Conservation (phyloP, 2,329 filamentous ascomycete species). For the Claviceps citrina region DNA sequence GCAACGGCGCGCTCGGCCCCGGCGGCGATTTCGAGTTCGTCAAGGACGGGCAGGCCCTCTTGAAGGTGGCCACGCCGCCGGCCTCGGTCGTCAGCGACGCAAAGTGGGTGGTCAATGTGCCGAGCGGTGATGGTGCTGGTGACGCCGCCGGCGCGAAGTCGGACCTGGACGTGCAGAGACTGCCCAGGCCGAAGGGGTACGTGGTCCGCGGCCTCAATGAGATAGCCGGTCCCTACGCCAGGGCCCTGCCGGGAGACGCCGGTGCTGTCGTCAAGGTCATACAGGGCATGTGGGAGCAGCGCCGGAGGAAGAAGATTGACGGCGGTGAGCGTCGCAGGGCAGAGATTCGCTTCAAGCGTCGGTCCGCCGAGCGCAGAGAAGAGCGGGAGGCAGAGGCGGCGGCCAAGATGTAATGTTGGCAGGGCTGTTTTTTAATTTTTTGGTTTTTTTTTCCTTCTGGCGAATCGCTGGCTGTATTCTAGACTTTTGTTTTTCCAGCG, state of each 20-base stretch:
- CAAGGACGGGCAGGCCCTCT: constrained; percentile 34
- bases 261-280: constrained; percentile 54
- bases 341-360: constrained; percentile 75
- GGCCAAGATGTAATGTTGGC: constrained; percentile 15
- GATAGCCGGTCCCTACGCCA: constrained; percentile 61
- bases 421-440: not conserved
- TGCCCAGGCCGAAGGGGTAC: constrained; percentile 30
- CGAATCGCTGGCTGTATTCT: not conserved
- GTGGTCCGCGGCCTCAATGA: constrained; percentile 50
- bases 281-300: constrained; percentile 89
- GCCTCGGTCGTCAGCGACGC: constrained; percentile 25
- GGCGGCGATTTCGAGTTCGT: constrained; percentile 73
- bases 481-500: not conserved
- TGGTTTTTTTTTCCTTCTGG: not conserved
- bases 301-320: constrained; percentile 78
- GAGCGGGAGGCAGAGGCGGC: constrained; percentile 31
- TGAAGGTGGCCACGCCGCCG: constrained; percentile 31
- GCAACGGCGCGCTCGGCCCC: constrained; percentile 59
- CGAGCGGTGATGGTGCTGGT: constrained; percentile 23
- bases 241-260: constrained; percentile 48
- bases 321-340: constrained; percentile 84
- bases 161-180: constrained; percentile 3
- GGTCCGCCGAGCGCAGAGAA: constrained; percentile 63
- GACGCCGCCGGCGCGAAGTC: constrained; percentile 14
- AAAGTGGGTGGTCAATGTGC: constrained; percentile 41